Base-by-base conservation (phyloP, 441 rosid genomes). In the Euphorbia celastroides region DNA sequence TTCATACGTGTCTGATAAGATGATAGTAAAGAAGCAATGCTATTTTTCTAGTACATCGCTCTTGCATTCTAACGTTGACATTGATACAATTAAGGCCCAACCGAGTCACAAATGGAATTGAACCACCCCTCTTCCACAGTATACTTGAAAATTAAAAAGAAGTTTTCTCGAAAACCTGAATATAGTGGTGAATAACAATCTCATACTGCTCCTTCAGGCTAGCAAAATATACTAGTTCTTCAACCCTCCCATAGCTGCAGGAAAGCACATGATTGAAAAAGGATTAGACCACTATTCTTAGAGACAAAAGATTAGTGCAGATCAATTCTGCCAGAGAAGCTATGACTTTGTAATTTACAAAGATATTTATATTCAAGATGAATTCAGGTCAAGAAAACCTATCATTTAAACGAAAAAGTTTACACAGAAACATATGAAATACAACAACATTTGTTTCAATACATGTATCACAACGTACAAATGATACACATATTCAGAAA, bases 211-310 rank as follows among this genome's bases (percentile, higher is more conserved):
- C 98, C 87, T 90, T 92, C 78, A 95, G 78, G 79, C 86, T 84
- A 70, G 98, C 99, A 85, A 90, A 95, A 84, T 86, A 92, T 57
- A 95, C 98, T 74, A 92, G 78, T 74, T 92, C 98, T 78, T 95
- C 98, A 60, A 92, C 98, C 71, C 98, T 83, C 26, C 99, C 98
- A 64, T 90, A 92, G 75, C 99, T 95, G 85, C 88, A 86, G 75
- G 72, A 71, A 71, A 65, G 60, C 54, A 44, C 38, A 61, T 62
- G 62, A 60, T 22, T 62, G 34, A 42, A 41, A 23, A 27, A 46
- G 14, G n/a, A 64, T 44, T 44, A 20, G 20, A 27, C 31, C 62
- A 69, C 31, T 22, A 17, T 58, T 32, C 69, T 31, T 41, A 58
- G 19, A 56, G 26, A 67, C 34, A 71, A 56, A 38, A 66, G 57